phyloP scores from a whole-genome alignment of 192 early-diverging fungal genomes.

The Linnemannia hyalina region DNA sequence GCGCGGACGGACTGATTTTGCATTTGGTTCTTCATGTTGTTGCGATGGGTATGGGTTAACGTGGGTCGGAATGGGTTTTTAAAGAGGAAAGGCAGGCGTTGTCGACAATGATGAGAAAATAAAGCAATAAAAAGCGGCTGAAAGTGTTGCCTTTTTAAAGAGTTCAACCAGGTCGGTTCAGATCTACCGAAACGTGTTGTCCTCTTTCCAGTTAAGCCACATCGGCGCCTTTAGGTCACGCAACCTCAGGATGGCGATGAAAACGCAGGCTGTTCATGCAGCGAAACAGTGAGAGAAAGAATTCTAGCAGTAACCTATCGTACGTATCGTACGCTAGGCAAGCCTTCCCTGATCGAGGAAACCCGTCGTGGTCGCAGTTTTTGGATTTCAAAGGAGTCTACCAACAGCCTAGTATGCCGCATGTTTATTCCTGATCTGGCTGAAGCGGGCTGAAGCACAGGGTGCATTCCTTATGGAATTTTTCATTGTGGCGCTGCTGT shows the following conservation, averaged over 20 bases:
- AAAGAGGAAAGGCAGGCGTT: neutral
- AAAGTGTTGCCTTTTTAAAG: neutral
- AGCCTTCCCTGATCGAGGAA: neutral
- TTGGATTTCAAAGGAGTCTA: neutral
- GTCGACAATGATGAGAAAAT: neutral
- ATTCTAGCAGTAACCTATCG: neutral
- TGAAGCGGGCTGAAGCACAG: neutral
- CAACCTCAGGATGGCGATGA: neutral
- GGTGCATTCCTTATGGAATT: neutral
- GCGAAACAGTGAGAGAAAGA: neutral
- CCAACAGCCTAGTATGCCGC: neutral
- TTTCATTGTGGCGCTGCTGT: neutral
- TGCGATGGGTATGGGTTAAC: neutral
- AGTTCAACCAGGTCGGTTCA: neutral
- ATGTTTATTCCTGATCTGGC: neutral
- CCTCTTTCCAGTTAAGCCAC: neutral
- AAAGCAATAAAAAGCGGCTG: neutral
- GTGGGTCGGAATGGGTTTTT: neutral
- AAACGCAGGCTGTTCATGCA: neutral
- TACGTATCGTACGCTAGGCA: neutral
- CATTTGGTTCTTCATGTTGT: neutral
- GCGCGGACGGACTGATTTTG: slow-evolving; percentile 9
- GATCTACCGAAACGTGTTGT: neutral
- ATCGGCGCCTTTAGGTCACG: neutral
- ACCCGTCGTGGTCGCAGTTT: neutral